Evolutionary conservation across 2,329 filamentous ascomycete genomes (phyloP).

Genomic region (Colletotrichum sp.): DNA sequence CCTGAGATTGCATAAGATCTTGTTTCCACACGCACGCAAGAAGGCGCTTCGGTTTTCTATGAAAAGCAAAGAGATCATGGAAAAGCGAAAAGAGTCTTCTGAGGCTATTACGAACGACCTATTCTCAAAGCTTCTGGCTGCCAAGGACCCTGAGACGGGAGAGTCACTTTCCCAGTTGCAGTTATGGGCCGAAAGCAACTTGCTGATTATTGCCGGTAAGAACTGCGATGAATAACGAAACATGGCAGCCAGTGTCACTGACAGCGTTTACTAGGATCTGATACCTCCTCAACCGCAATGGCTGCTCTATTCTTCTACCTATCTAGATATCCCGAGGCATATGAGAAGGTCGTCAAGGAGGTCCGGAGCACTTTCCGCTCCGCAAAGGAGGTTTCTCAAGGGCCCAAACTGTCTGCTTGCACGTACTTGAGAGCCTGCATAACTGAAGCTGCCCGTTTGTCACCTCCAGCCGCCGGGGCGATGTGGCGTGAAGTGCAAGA

Average conservation of each 20-base stretch:
- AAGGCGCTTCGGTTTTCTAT: not conserved
- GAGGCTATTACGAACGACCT: not conserved
- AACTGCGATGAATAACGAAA: not conserved
- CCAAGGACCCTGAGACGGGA: constrained; percentile 2
- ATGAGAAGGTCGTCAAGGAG: not conserved
- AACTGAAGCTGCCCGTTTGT: not conserved
- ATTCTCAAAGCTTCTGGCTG: not conserved
- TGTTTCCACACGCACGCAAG: not conserved
- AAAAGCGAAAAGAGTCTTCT: not conserved
- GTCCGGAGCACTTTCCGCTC: not conserved
- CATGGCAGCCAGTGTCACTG: not conserved
- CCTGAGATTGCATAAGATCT: not conserved
- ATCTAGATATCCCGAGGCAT: not conserved
- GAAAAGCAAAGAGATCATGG: not conserved
- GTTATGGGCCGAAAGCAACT: constrained; percentile 4
- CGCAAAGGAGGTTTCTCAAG: not conserved
- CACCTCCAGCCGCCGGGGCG: not conserved
- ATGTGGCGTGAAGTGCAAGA: not conserved
- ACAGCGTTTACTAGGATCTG: not conserved
- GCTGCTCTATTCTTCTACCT: constrained; percentile 9
- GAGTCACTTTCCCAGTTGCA: not conserved
- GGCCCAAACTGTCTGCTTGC: not conserved
- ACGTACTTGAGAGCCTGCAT: not conserved
- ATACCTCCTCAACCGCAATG: constrained; percentile 4
- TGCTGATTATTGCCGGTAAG: constrained; percentile 1